Conservation (phyloP, 257 asterid genomes). For the Gynochthodes officinalis region DNA sequence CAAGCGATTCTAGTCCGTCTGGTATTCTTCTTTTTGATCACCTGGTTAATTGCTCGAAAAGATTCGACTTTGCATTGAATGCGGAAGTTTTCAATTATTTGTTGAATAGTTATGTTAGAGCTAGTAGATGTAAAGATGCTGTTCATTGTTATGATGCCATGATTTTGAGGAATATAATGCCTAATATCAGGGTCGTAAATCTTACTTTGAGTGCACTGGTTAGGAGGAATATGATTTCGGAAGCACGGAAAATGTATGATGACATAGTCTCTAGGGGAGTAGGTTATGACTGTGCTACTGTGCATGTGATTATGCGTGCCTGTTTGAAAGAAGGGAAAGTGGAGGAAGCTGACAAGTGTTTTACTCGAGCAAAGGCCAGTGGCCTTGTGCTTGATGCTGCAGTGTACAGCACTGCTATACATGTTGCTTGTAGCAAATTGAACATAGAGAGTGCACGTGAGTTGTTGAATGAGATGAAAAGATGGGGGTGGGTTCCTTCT, state of each 20-base stretch:
- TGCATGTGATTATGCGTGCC: conserved; percentile 61
- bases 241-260: conserved; percentile 43
- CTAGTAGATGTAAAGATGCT: conserved; percentile 53
- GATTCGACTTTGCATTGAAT: conserved; percentile 44
- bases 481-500: conserved; percentile 61
- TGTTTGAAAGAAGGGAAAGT: conserved; percentile 49
- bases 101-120: conserved; percentile 53
- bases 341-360: conserved; percentile 53
- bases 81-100: conserved; percentile 43
- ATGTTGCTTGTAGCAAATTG: conserved; percentile 50
- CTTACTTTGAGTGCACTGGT: conserved; percentile 44
- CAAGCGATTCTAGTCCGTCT: conserved; percentile 43
- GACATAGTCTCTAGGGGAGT: conserved; percentile 35
- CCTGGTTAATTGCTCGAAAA: conserved; percentile 39
- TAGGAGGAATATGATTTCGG: conserved; percentile 37
- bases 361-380: conserved; percentile 46
- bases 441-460: conserved; percentile 35
- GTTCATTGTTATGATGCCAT: conserved; percentile 49
- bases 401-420: conserved; percentile 49
- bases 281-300: conserved; percentile 46
- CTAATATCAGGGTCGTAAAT: conserved; percentile 33
- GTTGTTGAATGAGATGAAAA: conserved; percentile 72
- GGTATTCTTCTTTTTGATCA: conserved; percentile 40
- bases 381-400: conserved; percentile 45
- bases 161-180: conserved; percentile 38